Conservation (phyloP, 2,329 filamentous ascomycete genomes). For the Phialemonium atrogriseum region DNA sequence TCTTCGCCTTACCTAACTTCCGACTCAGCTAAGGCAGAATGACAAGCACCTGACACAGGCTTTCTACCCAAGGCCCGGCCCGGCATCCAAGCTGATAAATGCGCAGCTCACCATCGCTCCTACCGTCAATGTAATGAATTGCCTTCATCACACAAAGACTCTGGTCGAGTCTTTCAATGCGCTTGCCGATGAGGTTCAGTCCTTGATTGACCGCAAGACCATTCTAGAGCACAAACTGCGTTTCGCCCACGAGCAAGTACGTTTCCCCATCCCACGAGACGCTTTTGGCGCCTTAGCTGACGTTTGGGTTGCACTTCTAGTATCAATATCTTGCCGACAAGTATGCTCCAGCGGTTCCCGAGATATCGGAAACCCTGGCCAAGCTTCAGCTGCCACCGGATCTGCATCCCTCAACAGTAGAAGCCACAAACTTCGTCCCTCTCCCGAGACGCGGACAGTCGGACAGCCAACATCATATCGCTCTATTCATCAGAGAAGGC, state of each 20-base stretch:
- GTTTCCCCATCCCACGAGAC: no score
- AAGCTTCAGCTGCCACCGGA: constrained; percentile 58
- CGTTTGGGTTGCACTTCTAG: no score
- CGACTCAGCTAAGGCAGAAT: no score
- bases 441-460: constrained; percentile 39
- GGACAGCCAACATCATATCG: constrained; percentile 47
- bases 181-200: constrained; percentile 57
- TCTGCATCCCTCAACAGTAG: constrained; percentile 34
- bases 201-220: constrained; percentile 53
- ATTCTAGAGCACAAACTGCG: constrained; percentile 59
- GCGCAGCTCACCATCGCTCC: not conserved
- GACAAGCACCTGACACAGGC: no score
- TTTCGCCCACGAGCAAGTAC: constrained; percentile 59
- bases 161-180: constrained; percentile 57
- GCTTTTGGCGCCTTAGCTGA: no score
- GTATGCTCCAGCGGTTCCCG: constrained; percentile 56
- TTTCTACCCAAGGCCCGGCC: no score
- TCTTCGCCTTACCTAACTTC: no score
- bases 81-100: not conserved
- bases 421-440: constrained; percentile 43
- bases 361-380: constrained; percentile 58
- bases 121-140: constrained; percentile 29
- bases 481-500: constrained; percentile 56
- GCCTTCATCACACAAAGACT: constrained; percentile 40
- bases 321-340: constrained; percentile 60